A percentile compares a stretch with the other conserved stretches of the same genome.
Conservation (phyloP, 1,284 basidiomycete species). For the Pisolithus thermaeus region DNA sequence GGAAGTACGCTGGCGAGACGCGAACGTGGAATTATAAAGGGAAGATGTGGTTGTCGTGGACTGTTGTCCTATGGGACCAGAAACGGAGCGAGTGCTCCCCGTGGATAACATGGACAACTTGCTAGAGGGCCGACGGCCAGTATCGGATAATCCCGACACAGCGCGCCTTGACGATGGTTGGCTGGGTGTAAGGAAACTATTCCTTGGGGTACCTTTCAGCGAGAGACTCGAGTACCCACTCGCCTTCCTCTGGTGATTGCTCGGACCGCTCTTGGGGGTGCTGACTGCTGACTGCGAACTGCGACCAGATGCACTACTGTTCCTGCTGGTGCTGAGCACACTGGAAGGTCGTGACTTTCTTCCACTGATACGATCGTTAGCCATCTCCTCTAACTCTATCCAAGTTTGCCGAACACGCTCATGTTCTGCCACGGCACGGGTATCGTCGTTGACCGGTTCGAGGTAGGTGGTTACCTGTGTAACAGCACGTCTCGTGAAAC, state of each 20-base stretch:
- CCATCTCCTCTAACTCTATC: conserved; percentile 76
- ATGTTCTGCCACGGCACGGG: conserved; percentile 52
- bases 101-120: conserved; percentile 25
- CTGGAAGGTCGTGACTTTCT: conserved; percentile 62
- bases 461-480: conserved; percentile 40
- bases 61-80: conserved; percentile 28
- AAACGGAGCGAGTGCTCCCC: conserved; percentile 28
- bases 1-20: conserved; percentile 72
- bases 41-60: conserved; percentile 31
- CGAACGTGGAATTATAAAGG: conserved; percentile 60
- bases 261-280: conserved; percentile 15
- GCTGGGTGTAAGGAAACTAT: conserved; percentile 45
- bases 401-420: conserved; percentile 69
- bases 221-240: conserved; percentile 50
- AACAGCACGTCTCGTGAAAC: conserved; percentile 52
- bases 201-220: conserved; percentile 30
- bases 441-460: conserved; percentile 44
- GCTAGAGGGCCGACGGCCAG: conserved; percentile 31
- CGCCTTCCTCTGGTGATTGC: conserved; percentile 33
- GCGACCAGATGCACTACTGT: conserved; percentile 42
- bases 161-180: conserved; percentile 38
- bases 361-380: conserved; percentile 54
- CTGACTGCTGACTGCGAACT: conserved; percentile 20
- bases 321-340: conserved; percentile 50
- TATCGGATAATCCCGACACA: conserved; percentile 40